These are phyloP conservation scores for Penicillium herquei DNA, from an alignment of 495 filamentous ascomycete genomes.

Conservation along the genomic window DNA sequence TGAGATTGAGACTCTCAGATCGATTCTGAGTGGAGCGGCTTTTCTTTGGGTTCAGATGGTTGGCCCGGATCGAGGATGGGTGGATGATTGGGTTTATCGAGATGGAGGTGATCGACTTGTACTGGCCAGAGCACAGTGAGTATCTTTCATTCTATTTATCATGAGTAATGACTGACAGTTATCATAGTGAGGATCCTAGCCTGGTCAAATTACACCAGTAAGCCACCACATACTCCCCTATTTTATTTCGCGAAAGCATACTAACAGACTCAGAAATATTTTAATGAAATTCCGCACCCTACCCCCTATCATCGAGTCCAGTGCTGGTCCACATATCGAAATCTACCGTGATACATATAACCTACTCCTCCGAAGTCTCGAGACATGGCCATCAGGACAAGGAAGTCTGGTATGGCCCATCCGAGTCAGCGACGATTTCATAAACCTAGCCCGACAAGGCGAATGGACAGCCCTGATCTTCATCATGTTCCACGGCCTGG, in stretches of 20 bases:
- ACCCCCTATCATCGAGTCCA: slow-evolving; percentile 2
- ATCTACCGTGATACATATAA: slow-evolving; percentile 11
- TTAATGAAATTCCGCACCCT: slow-evolving; percentile 8
- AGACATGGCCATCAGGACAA: slow-evolving; percentile 10
- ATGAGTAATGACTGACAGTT: not conserved
- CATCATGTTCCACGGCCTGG: slow-evolving; percentile 11
- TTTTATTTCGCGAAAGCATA: not conserved
- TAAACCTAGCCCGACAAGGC: slow-evolving; percentile 8
- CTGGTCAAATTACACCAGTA: slow-evolving; percentile 10
- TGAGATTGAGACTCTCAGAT: slow-evolving; percentile 14
- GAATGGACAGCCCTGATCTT: slow-evolving; percentile 13
- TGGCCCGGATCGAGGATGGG: not conserved
- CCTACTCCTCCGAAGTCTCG: slow-evolving; percentile 5
- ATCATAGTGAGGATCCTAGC: slow-evolving; percentile 9
- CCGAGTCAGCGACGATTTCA: slow-evolving; percentile 3
- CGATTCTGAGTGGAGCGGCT: slow-evolving; percentile 12
- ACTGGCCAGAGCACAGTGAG: slow-evolving; percentile 3
- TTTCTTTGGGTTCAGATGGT: slow-evolving; percentile 15
- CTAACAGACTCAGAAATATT: not conserved
- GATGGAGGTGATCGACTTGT: not conserved
- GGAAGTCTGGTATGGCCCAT: slow-evolving; percentile 7
- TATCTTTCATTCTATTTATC: not conserved
- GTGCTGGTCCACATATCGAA: not conserved
- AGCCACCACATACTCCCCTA: not conserved
- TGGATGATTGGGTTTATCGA: slow-evolving; percentile 10